Base-by-base conservation (phyloP, 352 stramenopile species). In the Blastocystis sp. region DNA sequence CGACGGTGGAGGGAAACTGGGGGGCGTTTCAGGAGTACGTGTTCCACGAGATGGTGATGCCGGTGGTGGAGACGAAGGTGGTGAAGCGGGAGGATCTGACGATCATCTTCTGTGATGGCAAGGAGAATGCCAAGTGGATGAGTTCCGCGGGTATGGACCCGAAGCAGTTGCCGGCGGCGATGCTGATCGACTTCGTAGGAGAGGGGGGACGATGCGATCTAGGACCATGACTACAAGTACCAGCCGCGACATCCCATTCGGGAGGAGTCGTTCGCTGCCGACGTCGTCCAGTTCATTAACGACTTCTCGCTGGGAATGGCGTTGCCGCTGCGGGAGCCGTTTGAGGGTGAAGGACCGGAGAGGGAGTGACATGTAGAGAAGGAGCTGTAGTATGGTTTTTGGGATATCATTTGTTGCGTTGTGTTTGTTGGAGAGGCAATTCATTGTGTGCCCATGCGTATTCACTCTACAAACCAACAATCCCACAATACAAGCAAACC, bases 71-170 rank as follows among this genome's bases (percentile, higher is more conserved):
- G 14, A 56, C 76, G 7, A 53, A 67, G 44, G 59, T 85, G 21
- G 75, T 85, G 57, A 63, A 73, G 42, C 29, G 75, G 42, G 59
- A 27, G 0, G 53, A n/a, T 21, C 75, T 85, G 11, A 75, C 75
- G 4, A 61, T 85, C 34, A 42, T 85, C 29, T 85, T 72, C 29
- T 85, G 48, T 29, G 51, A 75, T 54, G 75, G 38, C 3, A 29
- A 64, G 48, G 75, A 85, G 63, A 76, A 85, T 44, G 53, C 69
- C 21, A 53, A 40, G 7, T 85, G 75, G 75, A 2, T 72, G 69
- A 72, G 42, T 7, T n/a, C 11, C 27, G 44, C 46, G n/a, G 48
- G n/a, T 24, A 18, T 81, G 69, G 46, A 54, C 6, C 46, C 46
- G 18, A 18, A 51, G 3, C 32, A 38, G 24, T 38, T 81, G 4